Base-by-base conservation (phyloP, 2,329 filamentous ascomycete genomes). In the Gliomastix tumulicola region DNA sequence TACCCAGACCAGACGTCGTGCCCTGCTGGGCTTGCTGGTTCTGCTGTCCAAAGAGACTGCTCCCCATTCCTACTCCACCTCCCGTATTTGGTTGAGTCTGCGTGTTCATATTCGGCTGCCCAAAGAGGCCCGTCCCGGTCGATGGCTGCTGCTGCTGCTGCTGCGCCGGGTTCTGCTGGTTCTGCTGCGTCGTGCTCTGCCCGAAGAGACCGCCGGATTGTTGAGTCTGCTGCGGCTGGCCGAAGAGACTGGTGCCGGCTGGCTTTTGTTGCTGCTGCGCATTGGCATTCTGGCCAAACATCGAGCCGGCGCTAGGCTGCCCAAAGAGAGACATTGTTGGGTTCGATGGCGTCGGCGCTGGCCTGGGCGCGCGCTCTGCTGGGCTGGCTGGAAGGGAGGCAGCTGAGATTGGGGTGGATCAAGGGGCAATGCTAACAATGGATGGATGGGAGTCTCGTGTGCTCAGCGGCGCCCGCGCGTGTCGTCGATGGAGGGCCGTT, bases 251-350 rank as follows among this genome's bases (percentile, higher is more conserved):
- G 15, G 20, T 27, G 12, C 38, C 35, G 3, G 32, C 36, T 13
- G 42, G 34, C 9, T 33, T 37, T 13, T 36, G 30, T 21, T 36
- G 34, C 21, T 37, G 35, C 16, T n/a, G 36, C 27, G n/a, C n/a
- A n/a, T n/a, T n/a, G n/a, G 38, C 27, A 16, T 28, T 36, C 35
- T 32, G 34, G 11, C 34, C 34, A 23, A 35, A 35, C 9, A 18
- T 21, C 17, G 25, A 19, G 13, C 35, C 36, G 4, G 32, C 15
- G 17, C 17, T 15, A 27, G 39, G 27, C 36, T 38, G 36, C 21
- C 40, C 40, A 34, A 41, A 41, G 42, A 60, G 48, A 40, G 56
- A 55, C 57, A 60, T 60, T 44, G 38, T 44, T 38, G 36, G 34
- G 42, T 33, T n/a, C n/a, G n/a, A n/a, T n/a, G n/a, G n/a, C n/a